Percentiles rank a stretch among this genome's conserved stretches.
These are phyloP conservation scores for Lachnellula occidentalis DNA, from an alignment of 2,329 filamentous ascomycete species.

Conservation along the genomic window DNA sequence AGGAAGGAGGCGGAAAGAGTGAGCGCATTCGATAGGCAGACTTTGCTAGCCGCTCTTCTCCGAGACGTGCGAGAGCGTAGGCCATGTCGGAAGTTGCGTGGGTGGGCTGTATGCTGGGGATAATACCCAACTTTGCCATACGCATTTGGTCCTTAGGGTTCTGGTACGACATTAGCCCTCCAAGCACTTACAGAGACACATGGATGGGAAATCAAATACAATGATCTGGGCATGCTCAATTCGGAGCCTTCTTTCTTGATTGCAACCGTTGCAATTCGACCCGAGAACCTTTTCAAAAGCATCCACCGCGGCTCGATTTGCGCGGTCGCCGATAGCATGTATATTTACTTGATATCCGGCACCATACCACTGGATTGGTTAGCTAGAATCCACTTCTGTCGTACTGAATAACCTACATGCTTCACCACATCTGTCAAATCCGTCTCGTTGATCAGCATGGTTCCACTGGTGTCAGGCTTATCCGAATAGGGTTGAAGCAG, in stretches of 20 bases:
- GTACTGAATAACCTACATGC: constrained; percentile 18
- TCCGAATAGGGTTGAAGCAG: constrained; percentile 67
- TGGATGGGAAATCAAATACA: constrained; percentile 13
- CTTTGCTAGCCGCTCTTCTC: constrained; percentile 43
- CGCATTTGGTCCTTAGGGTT: constrained; percentile 58
- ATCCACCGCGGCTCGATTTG: constrained; percentile 59
- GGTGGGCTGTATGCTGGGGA: constrained; percentile 66
- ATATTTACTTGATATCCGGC: constrained; percentile 65
- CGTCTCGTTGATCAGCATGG: constrained; percentile 60
- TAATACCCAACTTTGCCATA: constrained; percentile 53
- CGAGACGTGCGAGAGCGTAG: constrained; percentile 58
- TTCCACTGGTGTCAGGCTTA: constrained; percentile 54
- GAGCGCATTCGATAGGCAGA: constrained; percentile 64
- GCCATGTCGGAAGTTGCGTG: constrained; percentile 68
- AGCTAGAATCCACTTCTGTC: not conserved
- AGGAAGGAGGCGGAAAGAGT: constrained; percentile 40
- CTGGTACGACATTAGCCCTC: constrained; percentile 2
- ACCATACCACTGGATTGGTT: constrained; percentile 46
- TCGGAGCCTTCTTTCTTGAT: constrained; percentile 53
- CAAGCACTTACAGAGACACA: not conserved
- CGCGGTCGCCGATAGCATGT: constrained; percentile 66
- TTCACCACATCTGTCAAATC: constrained; percentile 48
- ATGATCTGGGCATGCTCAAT: constrained; percentile 70
- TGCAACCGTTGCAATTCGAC: constrained; percentile 50
- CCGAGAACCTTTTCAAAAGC: constrained; percentile 54